Percentiles rank a stretch among this genome's conserved stretches.
phyloP scores from a whole-genome alignment of 108 stramenopile genomes.

The Cyclotella kingstonii region DNA sequence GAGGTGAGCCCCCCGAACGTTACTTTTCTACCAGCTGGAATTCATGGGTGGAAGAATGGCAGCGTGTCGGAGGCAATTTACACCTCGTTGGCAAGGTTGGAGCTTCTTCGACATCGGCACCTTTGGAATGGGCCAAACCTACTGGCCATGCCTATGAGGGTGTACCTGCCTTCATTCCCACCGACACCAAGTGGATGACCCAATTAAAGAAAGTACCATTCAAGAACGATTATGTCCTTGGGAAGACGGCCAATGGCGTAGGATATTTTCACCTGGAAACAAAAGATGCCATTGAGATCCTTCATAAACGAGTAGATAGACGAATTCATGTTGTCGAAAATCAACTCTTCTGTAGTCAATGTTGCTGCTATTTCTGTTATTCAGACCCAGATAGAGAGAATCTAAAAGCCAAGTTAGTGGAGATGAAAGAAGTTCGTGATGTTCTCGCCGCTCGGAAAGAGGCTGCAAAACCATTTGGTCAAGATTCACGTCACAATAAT shows the following conservation, averaged over 20 bases:
- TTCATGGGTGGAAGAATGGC: not conserved
- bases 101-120: too few species aligned
- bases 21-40: conserved; percentile 34
- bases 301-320: not conserved
- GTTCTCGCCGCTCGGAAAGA: not conserved
- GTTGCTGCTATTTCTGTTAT: too few species aligned
- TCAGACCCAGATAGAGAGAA: too few species aligned
- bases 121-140: too few species aligned
- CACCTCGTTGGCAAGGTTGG: not conserved
- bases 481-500: not conserved
- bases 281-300: conserved; percentile 6
- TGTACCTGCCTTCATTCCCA: conserved; percentile 2
- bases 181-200: not conserved
- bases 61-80: not conserved
- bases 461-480: not conserved
- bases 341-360: not conserved
- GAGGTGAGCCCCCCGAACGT: conserved; percentile 52
- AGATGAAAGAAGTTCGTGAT: not conserved
- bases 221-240: conserved; percentile 18
- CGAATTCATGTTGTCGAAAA: not conserved
- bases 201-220: conserved; percentile 1
- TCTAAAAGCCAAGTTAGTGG: not conserved
- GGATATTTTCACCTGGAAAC: conserved; percentile 22
- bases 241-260: not conserved
- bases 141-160: too few species aligned